A percentile compares a stretch with the other conserved stretches of the same genome.
phyloP scores from a whole-genome alignment of 805 yeast species.

The Ogataea allantospora region DNA sequence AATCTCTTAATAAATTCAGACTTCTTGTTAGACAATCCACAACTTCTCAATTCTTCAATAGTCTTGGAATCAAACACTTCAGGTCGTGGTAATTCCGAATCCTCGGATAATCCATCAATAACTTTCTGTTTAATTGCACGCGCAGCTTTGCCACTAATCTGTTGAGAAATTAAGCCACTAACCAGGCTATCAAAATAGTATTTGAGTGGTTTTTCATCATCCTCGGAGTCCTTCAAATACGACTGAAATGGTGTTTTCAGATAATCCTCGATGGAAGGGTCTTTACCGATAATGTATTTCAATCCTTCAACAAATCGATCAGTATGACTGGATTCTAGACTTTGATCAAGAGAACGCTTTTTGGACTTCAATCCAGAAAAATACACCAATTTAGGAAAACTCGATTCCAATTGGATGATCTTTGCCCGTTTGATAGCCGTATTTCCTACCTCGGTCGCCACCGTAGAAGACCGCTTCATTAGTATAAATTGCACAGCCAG shows the following conservation, averaged over 20 bases:
- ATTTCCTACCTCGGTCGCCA: slow-evolving; percentile 7
- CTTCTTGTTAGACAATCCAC: slow-evolving; percentile 72
- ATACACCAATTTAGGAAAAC: slow-evolving; percentile 10
- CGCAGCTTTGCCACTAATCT: slow-evolving; percentile 82
- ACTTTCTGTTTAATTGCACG: slow-evolving; percentile 49
- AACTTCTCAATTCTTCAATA: slow-evolving; percentile 50
- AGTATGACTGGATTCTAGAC: slow-evolving; percentile 15
- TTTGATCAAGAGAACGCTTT: neutral
- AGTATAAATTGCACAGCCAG: slow-evolving; percentile 5
- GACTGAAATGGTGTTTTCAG: slow-evolving; percentile 15
- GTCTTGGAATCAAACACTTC: slow-evolving; percentile 39
- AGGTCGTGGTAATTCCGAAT: slow-evolving; percentile 50
- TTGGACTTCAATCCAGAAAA: slow-evolving; percentile 1
- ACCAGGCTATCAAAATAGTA: slow-evolving; percentile 43
- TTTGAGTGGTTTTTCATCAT: slow-evolving; percentile 15
- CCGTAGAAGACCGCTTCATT: slow-evolving; percentile 7
- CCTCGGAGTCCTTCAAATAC: slow-evolving; percentile 6
- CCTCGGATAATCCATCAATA: slow-evolving; percentile 14
- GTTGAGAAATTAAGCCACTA: slow-evolving; percentile 63
- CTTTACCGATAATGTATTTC: slow-evolving; percentile 23
- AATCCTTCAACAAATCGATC: slow-evolving; percentile 27
- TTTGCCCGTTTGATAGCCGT: slow-evolving; percentile 9
- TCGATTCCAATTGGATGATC: slow-evolving; percentile 5
- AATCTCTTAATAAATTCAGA: slow-evolving; percentile 58
- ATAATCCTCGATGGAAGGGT: slow-evolving; percentile 21